A percentile compares a stretch with the other conserved stretches of the same genome.
Conservation (phyloP, 371 early-diverging fungal genomes). For the Mortierella sp. region DNA sequence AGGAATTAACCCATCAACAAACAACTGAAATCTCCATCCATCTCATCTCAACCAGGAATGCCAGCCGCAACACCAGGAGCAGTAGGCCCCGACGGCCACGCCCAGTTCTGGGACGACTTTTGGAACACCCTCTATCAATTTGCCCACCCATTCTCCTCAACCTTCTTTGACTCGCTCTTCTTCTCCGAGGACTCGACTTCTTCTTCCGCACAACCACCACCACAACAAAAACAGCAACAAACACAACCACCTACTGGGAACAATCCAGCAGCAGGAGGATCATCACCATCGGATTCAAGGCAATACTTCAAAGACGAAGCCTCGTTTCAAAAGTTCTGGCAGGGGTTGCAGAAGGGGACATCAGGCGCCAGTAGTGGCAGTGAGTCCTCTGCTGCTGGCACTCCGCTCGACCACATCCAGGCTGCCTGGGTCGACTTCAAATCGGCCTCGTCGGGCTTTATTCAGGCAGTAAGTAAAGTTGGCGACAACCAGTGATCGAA, state of each 20-base stretch:
- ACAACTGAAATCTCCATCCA: not conserved
- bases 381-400: too few relatives aligned
- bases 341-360: slow-evolving; percentile 20
- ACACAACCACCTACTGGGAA: not conserved
- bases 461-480: slow-evolving; percentile 21
- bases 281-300: not conserved
- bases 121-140: slow-evolving; percentile 56
- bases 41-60: not conserved
- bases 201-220: not conserved
- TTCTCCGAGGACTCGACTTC: not conserved
- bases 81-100: not conserved
- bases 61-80: slow-evolving; percentile 5
- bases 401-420: slow-evolving; percentile 25
- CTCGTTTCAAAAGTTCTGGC: slow-evolving; percentile 51
- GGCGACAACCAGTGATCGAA: not conserved
- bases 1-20: not conserved
- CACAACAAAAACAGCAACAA: slow-evolving; percentile 6
- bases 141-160: slow-evolving; percentile 54
- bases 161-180: slow-evolving; percentile 49
- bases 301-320: slow-evolving; percentile 22
- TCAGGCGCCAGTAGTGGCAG: slow-evolving; percentile 2
- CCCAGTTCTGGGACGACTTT: slow-evolving; percentile 56
- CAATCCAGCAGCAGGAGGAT: not conserved
- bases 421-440: slow-evolving; percentile 39
- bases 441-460: slow-evolving; percentile 26